Evolutionary conservation across 305 asterid species (phyloP).

Genomic region (Ilex paraguariensis): DNA sequence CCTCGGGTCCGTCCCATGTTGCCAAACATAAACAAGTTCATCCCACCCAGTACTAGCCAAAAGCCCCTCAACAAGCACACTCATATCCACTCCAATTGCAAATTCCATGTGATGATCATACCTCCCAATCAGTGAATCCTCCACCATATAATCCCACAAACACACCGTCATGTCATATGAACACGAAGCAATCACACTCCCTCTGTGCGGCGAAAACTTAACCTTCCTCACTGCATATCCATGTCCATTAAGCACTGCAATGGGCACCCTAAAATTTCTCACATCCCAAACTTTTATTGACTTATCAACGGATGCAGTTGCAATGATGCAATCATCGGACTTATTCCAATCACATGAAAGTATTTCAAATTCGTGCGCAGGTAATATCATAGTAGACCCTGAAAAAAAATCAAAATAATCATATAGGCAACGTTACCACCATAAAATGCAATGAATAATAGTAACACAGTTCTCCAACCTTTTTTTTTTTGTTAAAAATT

Average conservation of each 20-base stretch:
- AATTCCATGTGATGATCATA: conserved; percentile 96
- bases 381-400: conserved; percentile 98
- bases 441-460: too few relatives aligned
- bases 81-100: conserved; percentile 93
- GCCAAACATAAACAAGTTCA: conserved; percentile 95
- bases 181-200: conserved; percentile 70
- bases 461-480: too few relatives aligned
- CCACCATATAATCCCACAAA: conserved; percentile 97
- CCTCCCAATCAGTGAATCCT: conserved; percentile 83
- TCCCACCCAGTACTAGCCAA: conserved; percentile 99
- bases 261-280: conserved; percentile 78
- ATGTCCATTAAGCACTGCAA: conserved; percentile 90
- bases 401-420: conserved; percentile 15
- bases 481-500: too few relatives aligned
- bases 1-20: conserved; percentile 96
- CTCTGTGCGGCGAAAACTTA: conserved; percentile 90
- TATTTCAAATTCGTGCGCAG: conserved; percentile 92
- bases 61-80: conserved; percentile 93
- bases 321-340: conserved; percentile 84
- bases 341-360: conserved; percentile 97
- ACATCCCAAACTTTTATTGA: conserved; percentile 95
- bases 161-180: conserved; percentile 95
- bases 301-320: conserved; percentile 95
- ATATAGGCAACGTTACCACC: neutral
- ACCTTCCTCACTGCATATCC: conserved; percentile 93